phyloP scores from a whole-genome alignment of 139 green algal species.

The Pseudopediastrum boryanum region DNA sequence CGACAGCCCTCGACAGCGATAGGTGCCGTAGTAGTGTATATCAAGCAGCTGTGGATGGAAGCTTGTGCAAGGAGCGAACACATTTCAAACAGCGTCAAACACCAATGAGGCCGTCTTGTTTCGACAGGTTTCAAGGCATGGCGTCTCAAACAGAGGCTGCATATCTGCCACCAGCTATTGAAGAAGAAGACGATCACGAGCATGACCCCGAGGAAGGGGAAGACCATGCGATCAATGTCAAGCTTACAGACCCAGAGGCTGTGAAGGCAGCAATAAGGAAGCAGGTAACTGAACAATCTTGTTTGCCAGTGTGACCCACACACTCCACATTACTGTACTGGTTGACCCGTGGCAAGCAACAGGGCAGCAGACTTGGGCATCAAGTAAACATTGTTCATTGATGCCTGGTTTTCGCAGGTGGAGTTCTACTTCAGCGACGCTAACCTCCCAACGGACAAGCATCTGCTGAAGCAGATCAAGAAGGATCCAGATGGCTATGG shows the following conservation, averaged over 20 bases:
- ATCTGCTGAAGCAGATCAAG: constrained; percentile 68
- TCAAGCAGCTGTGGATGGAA: too few species aligned
- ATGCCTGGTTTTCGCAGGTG: constrained; percentile 55
- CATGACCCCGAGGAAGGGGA: neutral
- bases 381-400: neutral
- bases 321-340: neutral
- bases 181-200: neutral
- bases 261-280: constrained; percentile 15
- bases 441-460: constrained; percentile 80
- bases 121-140: too few species aligned
- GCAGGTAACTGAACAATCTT: constrained; percentile 22
- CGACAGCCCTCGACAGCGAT: too few species aligned
- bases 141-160: too few species aligned
- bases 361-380: neutral
- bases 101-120: too few species aligned
- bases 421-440: constrained; percentile 83
- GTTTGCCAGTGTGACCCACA: too few species aligned
- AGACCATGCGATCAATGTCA: neutral
- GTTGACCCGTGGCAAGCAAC: neutral
- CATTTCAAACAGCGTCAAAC: too few species aligned
- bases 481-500: constrained; percentile 69
- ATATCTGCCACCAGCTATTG: too few species aligned
- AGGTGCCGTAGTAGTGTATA: too few species aligned
- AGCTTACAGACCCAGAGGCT: constrained; percentile 10
- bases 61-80: too few species aligned